phyloP scores from a whole-genome alignment of 306 rosid species.

The Rubus parviflorus region DNA sequence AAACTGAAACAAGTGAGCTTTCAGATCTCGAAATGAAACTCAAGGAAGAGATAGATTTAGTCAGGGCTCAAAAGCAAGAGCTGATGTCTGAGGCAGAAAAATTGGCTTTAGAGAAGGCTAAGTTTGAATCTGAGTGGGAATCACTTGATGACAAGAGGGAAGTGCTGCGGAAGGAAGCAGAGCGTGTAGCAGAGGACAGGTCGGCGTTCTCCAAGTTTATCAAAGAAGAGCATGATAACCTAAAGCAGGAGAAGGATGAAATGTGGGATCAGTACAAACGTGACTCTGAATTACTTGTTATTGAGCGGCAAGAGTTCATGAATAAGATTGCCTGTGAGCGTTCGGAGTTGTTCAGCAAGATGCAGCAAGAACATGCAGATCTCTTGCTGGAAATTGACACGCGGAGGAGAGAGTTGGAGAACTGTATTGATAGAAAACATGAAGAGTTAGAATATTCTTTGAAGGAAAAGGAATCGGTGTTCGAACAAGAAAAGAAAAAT shows the following conservation, averaged over 20 bases:
- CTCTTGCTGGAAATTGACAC: constrained; percentile 74
- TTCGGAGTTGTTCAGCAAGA: constrained; percentile 80
- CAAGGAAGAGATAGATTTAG: constrained; percentile 86
- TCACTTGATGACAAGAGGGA: constrained; percentile 86
- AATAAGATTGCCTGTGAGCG: constrained; percentile 78
- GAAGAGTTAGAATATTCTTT: constrained; percentile 85
- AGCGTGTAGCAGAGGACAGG: constrained; percentile 66
- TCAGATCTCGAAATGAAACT: constrained; percentile 77
- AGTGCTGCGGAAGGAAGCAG: constrained; percentile 66
- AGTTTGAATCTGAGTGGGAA: constrained; percentile 97
- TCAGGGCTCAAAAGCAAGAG: constrained; percentile 75
- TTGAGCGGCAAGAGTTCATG: constrained; percentile 85
- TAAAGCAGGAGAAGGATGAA: constrained; percentile 63
- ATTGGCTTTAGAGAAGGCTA: constrained; percentile 76
- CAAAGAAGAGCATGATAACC: constrained; percentile 70
- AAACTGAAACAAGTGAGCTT: constrained; percentile 74
- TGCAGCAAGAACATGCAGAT: constrained; percentile 87
- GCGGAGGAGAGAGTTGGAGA: constrained; percentile 71
- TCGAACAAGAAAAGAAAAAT: constrained; percentile 77
- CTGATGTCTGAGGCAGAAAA: constrained; percentile 74
- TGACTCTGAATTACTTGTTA: constrained; percentile 61
- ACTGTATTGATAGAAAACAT: constrained; percentile 77
- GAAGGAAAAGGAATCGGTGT: constrained; percentile 63
- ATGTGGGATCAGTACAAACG: constrained; percentile 63
- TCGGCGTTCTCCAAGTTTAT: constrained; percentile 59